Evolutionary conservation across 2,329 filamentous ascomycete genomes (phyloP).

Genomic region (Purpureocillium takamizusanense): DNA sequence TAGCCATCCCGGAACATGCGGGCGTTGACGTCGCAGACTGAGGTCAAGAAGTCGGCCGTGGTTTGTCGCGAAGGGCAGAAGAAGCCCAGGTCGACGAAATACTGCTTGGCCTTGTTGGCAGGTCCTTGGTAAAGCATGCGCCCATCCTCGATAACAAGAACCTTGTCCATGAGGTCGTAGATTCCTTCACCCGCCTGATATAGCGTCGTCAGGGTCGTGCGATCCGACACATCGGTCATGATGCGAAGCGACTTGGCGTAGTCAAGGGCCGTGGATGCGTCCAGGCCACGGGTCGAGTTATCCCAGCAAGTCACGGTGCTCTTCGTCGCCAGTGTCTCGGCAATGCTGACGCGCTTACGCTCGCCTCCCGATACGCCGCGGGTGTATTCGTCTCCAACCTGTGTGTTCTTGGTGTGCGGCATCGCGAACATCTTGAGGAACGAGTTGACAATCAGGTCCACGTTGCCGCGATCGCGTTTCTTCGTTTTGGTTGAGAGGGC

Average conservation of each 20-base stretch:
- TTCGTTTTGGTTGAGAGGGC: slow-evolving; percentile 68
- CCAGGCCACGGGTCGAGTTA: slow-evolving; percentile 71
- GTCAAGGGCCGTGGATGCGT: slow-evolving; percentile 70
- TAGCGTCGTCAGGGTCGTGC: slow-evolving; percentile 35
- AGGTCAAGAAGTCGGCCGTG: slow-evolving; percentile 41
- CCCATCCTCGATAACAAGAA: slow-evolving; percentile 66
- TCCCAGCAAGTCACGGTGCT: slow-evolving; percentile 71
- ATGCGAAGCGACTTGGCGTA: slow-evolving; percentile 62
- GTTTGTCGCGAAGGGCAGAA: slow-evolving; percentile 67
- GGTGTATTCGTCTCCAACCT: slow-evolving; percentile 63
- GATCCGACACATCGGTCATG: slow-evolving; percentile 69
- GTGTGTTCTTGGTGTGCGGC: slow-evolving; percentile 62
- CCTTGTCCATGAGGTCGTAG: slow-evolving; percentile 61
- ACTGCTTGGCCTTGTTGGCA: slow-evolving; percentile 50
- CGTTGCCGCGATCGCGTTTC: slow-evolving; percentile 52
- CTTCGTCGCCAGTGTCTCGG: slow-evolving; percentile 67
- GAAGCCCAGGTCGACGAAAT: slow-evolving; percentile 68
- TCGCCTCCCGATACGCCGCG: slow-evolving; percentile 74
- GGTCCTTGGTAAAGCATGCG: slow-evolving; percentile 59
- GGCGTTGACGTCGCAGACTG: slow-evolving; percentile 26
- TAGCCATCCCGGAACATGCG: neutral
- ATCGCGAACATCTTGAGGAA: slow-evolving; percentile 68
- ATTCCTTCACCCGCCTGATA: slow-evolving; percentile 36
- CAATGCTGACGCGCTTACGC: slow-evolving; percentile 70
- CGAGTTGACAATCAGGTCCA: slow-evolving; percentile 24